phyloP scores from a whole-genome alignment of 768 basidiomycete genomes.

The Exidia glandulosa region DNA sequence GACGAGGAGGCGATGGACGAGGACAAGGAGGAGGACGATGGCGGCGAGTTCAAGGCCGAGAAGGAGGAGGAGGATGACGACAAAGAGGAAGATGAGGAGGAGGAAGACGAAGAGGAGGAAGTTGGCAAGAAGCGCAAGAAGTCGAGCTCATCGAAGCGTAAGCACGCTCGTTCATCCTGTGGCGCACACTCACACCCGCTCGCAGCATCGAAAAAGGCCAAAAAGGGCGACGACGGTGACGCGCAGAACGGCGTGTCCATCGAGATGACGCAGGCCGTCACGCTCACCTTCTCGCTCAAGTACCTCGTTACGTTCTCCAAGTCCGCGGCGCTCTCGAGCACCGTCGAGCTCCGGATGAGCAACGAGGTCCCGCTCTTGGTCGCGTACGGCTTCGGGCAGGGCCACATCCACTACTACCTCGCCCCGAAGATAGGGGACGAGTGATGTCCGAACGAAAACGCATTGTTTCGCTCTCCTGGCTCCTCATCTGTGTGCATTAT shows the following conservation, averaged over 20 bases:
- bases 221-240: conserved; percentile 47
- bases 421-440: conserved; percentile 94
- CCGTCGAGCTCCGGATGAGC: conserved; percentile 79
- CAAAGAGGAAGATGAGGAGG: conserved; percentile 40
- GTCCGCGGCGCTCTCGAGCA: conserved; percentile 59
- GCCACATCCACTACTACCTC: conserved; percentile 86
- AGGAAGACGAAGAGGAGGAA: conserved; percentile 43
- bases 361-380: conserved; percentile 87
- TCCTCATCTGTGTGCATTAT: background rate
- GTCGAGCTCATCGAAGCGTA: conserved; percentile 29
- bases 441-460: conserved; percentile 25
- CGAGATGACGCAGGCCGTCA: conserved; percentile 83
- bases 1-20: conserved; percentile 23
- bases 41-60: conserved; percentile 10
- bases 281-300: conserved; percentile 90
- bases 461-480: background rate
- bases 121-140: conserved; percentile 65
- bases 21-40: conserved; percentile 21
- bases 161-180: conserved; percentile 1
- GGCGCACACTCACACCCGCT: conserved; percentile 9
- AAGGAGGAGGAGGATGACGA: conserved; percentile 35
- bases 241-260: conserved; percentile 53
- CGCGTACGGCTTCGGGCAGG: conserved; percentile 81
- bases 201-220: conserved; percentile 43
- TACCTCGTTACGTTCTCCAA: conserved; percentile 97